Evolutionary conservation across 441 rosid genomes (phyloP), one percentile per base, ranked within the genome.

Genomic region (Aquilaria agallochum): DNA sequence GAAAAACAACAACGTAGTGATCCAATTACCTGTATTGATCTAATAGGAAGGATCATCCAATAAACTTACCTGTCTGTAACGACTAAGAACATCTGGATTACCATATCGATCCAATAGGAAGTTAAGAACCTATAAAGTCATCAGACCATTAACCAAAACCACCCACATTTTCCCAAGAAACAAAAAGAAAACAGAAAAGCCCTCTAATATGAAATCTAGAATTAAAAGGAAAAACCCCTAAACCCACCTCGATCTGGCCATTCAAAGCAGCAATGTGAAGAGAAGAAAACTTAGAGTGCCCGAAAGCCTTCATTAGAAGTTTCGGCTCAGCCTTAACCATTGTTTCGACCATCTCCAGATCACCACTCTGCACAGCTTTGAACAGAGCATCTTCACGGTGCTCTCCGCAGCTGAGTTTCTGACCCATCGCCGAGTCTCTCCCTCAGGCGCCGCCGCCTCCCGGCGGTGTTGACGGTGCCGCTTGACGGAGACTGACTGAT

Each of bases 191-290:
- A 56, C 36, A 20, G 61, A 68, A 15, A 50, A 27, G 30, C 44
- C n/a, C 34, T 36, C 42, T 7, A 3, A 5, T 36, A 5, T 36
- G 7, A 7, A 36, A 7, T 36, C 42, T 1, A 3, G 57, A 62
- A 59, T 47, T 49, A 50, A 69, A 55, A 36, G 6, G 40, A 34
- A 36, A 36, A 36, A 36, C 42, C 4, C 6, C 42, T 7, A 7
- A 59, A 58, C 58, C 62, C 45, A 54, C 84, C 76, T 74, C 77
- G 72, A 77, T 74, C 76, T 70, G 81, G 66, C 78, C 84, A 70
- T 58, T 50, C 31, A 73, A 66, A 45, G 84, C 79, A 9, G 84
- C 84, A 13, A 80, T 53, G 56, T 80, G 84, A 50, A 80, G 74
- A 8, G 71, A 55, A 56, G 84, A 74, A 57, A 67, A 69, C 51